Base-by-base conservation (phyloP, 257 asterid species). In the Agastache rugosa region DNA sequence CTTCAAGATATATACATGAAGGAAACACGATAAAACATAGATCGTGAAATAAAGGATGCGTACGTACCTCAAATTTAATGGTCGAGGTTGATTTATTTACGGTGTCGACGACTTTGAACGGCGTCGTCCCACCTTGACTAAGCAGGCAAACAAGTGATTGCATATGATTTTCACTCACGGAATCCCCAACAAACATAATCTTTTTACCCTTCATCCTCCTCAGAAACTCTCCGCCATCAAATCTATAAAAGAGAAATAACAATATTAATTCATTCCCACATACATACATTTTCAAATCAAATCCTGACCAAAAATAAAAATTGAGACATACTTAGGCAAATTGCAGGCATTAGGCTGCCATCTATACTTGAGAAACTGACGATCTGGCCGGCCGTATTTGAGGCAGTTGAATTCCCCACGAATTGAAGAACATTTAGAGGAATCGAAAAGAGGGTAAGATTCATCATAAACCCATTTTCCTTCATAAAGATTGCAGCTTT, bases 141-240 rank as follows among this genome's bases (percentile, higher is more conserved):
- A 90, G 85, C 45, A 90, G 77, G 69, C 96, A 90, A 8, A 85
- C n/a, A 11, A 87, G 77, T 47, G 96, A 90, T 51, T 75, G 76
- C 84, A 83, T 85, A 0, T 86, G 88, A 73, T 90, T 85, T 0
- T 56, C 71, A 77, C 93, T 90, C 55, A 90, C 79, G 5, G 96
- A 90, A 63, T 90, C 96, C 54, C 96, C 96, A 17, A 90, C 37
- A 19, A 84, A 90, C 91, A 90, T 83, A 0, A 90, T 84, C 17
- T 75, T 82, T 66, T 90, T 87, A 0, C 92, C 92, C 81, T 50
- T 86, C 79, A 83, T 64, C 71, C 78, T 88, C 54, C 16, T 71
- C 71, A 90, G 42, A n/a, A 90, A 86, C 16, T 83, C 77, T 34
- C 17, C 14, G 0, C 83, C 91, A 75, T 90, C 84, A 79, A 88